phyloP scores from a whole-genome alignment of 352 stramenopile species.

The Phytophthora hybrid region DNA sequence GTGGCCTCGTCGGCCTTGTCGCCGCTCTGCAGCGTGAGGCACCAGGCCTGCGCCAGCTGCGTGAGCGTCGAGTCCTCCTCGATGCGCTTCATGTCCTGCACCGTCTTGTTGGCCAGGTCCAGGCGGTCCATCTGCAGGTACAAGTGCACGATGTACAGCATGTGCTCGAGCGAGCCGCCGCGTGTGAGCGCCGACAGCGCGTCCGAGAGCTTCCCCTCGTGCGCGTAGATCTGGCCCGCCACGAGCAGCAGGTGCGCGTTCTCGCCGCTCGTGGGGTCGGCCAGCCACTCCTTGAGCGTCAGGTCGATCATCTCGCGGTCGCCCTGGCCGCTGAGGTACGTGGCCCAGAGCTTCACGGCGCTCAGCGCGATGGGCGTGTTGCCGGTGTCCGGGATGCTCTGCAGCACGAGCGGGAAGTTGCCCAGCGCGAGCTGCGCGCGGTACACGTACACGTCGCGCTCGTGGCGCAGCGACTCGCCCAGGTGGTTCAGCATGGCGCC shows the following conservation, averaged over 20 bases:
- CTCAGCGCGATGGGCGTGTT: conserved; percentile 77
- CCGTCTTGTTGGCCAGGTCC: conserved; percentile 92
- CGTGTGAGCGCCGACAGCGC: conserved; percentile 93
- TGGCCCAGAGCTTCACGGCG: conserved; percentile 89
- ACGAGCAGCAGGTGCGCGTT: conserved; percentile 94
- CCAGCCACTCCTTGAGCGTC: conserved; percentile 93
- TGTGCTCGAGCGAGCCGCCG: conserved; percentile 94
- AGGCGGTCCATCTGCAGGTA: conserved; percentile 95
- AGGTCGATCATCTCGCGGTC: conserved; percentile 91
- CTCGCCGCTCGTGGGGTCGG: conserved; percentile 76
- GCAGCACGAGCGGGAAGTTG: conserved; percentile 91
- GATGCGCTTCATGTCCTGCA: conserved; percentile 91
- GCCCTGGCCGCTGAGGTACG: conserved; percentile 75
- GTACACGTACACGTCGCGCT: conserved; percentile 96
- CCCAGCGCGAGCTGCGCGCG: conserved; percentile 92
- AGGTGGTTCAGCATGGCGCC: conserved; percentile 89
- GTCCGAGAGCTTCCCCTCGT: conserved; percentile 93
- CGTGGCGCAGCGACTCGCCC: conserved; percentile 83
- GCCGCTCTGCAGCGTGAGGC: conserved; percentile 83
- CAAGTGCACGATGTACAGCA: conserved; percentile 85
- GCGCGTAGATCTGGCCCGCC: conserved; percentile 94
- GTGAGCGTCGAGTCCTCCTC: conserved; percentile 98
- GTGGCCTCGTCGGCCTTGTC: conserved; percentile 91
- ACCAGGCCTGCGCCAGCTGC: conserved; percentile 93
- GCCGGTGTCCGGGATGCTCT: conserved; percentile 81